These are phyloP conservation scores for Penicillium coffeae DNA, from an alignment of 495 filamentous ascomycete genomes.

Conservation along the genomic window DNA sequence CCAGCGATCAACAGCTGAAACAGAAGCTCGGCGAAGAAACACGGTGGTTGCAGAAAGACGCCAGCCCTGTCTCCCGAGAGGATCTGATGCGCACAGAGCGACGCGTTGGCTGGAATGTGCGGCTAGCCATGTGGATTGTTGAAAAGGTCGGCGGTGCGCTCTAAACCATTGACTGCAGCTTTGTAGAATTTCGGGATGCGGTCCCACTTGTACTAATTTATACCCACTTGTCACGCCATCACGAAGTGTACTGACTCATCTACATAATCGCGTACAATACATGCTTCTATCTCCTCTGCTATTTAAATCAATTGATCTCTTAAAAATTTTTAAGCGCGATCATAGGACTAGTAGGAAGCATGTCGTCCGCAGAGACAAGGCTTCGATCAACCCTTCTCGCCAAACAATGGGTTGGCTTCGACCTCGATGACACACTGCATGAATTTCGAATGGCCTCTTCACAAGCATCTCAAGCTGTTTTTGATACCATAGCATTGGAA, in stretches of 20 bases:
- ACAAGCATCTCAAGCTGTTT: slow-evolving; percentile 21
- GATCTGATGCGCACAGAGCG: slow-evolving; percentile 78
- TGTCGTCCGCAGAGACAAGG: not conserved
- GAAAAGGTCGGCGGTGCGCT: slow-evolving; percentile 67
- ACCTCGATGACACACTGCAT: slow-evolving; percentile 43
- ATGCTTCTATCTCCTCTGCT: not conserved
- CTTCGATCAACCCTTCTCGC: not conserved
- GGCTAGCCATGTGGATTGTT: slow-evolving; percentile 88
- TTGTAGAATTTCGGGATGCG: not conserved
- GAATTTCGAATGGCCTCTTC: slow-evolving; percentile 34
- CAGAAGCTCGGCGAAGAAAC: slow-evolving; percentile 71
- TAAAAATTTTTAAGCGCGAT: too few relatives aligned
- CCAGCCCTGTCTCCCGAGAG: slow-evolving; percentile 60
- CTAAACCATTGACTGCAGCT: slow-evolving; percentile 17
- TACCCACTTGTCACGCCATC: slow-evolving; percentile 2
- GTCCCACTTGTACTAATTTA: slow-evolving; percentile 14
- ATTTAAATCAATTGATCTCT: not conserved
- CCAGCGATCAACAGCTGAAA: slow-evolving; percentile 69
- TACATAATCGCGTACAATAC: not conserved
- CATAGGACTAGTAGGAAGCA: too few relatives aligned
- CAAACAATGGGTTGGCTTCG: slow-evolving; percentile 38
- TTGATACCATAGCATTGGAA: slow-evolving; percentile 12
- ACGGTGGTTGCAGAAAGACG: slow-evolving; percentile 68
- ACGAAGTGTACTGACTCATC: not conserved
- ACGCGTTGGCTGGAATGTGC: slow-evolving; percentile 78